These are phyloP conservation scores for Ceraceosorus guamensis DNA, from an alignment of 1,284 basidiomycete species.

Conservation along the genomic window DNA sequence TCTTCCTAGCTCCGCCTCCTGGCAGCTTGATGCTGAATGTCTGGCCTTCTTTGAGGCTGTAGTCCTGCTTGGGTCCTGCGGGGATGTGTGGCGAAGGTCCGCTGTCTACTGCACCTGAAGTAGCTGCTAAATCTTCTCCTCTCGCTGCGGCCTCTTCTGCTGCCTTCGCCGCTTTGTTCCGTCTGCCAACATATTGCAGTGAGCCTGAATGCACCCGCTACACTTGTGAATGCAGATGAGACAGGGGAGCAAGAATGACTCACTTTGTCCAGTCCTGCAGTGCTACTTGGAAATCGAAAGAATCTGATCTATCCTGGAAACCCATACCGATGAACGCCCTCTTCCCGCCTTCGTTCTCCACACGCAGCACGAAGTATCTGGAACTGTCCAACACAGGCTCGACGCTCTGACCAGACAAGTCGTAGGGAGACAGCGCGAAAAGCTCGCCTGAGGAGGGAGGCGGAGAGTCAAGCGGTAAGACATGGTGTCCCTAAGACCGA, in stretches of 20 bases:
- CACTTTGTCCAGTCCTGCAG: slow-evolving; percentile 92
- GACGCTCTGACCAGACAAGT: slow-evolving; percentile 67
- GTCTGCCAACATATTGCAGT: slow-evolving; percentile 14
- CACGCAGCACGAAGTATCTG: slow-evolving; percentile 86
- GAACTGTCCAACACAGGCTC: slow-evolving; percentile 94
- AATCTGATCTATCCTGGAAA: slow-evolving; percentile 41
- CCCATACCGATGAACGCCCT: slow-evolving; percentile 45
- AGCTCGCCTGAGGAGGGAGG: slow-evolving; percentile 53
- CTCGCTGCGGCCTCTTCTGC: too few relatives aligned
- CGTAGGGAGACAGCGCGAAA: slow-evolving; percentile 86
- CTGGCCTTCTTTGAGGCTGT: slow-evolving; percentile 89
- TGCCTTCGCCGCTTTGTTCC: slow-evolving; percentile 27
- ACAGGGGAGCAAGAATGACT: slow-evolving; percentile 18
- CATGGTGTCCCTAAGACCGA: too few relatives aligned
- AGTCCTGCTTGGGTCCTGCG: slow-evolving; percentile 72
- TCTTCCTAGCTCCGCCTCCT: slow-evolving; percentile 20
- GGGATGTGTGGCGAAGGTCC: slow-evolving; percentile 52
- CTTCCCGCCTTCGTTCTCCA: slow-evolving; percentile 53
- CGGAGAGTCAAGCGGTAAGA: too few relatives aligned
- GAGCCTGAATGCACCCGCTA: background rate
- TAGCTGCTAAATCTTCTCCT: too few relatives aligned
- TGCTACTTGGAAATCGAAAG: slow-evolving; percentile 53
- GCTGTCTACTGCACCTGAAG: slow-evolving; percentile 12
- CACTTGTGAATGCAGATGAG: background rate
- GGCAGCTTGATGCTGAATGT: slow-evolving; percentile 61